phyloP scores from a whole-genome alignment of 805 yeast genomes.

The Hanseniaspora taiwanica region DNA sequence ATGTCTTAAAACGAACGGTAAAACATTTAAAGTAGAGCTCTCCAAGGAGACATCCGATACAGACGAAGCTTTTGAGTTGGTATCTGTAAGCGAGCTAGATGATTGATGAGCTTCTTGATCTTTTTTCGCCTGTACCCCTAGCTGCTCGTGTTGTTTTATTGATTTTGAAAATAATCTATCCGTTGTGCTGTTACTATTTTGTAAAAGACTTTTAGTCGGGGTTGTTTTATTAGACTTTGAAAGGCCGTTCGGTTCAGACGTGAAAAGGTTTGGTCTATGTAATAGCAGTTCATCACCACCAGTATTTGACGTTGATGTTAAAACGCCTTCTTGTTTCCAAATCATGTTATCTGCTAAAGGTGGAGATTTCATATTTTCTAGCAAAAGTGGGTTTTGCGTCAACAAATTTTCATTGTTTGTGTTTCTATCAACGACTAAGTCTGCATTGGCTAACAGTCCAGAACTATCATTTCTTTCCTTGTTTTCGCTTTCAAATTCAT shows the following conservation, averaged over 20 bases:
- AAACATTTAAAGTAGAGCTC: conserved; percentile 35
- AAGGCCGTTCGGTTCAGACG: neutral
- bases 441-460: neutral
- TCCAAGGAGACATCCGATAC: neutral
- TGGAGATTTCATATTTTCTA: neutral
- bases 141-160: neutral
- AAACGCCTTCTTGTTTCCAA: neutral
- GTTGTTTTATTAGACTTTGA: neutral
- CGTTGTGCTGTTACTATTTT: too few species aligned
- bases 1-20: conserved; percentile 55
- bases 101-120: too few species aligned
- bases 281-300: neutral
- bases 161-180: too few species aligned
- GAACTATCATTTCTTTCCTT: neutral
- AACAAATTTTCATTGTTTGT: neutral
- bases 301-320: neutral
- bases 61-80: neutral
- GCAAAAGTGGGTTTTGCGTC: neutral
- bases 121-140: neutral
- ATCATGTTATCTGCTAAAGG: neutral
- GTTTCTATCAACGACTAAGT: neutral
- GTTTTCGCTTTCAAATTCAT: neutral
- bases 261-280: neutral
- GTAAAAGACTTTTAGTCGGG: conserved; percentile 9
- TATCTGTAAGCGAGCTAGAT: conserved; percentile 6